Percentiles rank a stretch among this genome's conserved stretches.
Evolutionary conservation across 176 grass and related monocot species (phyloP).

Genomic region (Musa acuminata): DNA sequence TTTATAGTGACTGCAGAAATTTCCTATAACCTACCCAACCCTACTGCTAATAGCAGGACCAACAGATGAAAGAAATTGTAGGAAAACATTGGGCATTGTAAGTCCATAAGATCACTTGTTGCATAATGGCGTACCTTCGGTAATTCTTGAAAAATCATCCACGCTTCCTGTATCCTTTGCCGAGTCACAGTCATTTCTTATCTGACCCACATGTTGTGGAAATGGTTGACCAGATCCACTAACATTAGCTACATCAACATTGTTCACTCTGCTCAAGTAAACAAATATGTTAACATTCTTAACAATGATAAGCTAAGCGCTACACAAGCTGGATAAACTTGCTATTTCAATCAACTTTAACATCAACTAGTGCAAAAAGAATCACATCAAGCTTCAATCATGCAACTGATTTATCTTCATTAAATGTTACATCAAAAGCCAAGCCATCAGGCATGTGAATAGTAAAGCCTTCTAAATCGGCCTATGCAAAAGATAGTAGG

Average conservation of each 20-base stretch:
- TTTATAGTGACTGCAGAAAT: neutral
- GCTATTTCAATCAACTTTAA: neutral
- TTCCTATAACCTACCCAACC: neutral
- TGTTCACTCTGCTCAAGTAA: constrained; percentile 41
- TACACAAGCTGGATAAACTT: neutral
- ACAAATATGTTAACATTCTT: constrained; percentile 3
- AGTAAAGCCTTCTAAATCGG: too few species aligned
- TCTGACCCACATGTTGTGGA: constrained; percentile 31
- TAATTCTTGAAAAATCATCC: constrained; percentile 6
- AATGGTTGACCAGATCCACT: constrained; percentile 41
- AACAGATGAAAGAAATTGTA: neutral
- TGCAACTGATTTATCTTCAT: too few species aligned
- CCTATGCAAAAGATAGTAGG: too few species aligned
- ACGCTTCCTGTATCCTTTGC: constrained; percentile 31
- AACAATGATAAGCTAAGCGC: neutral
- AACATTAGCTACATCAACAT: constrained; percentile 42
- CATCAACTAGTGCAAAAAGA: too few species aligned
- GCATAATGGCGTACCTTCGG: constrained; percentile 10
- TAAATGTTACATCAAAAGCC: too few species aligned
- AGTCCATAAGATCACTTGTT: neutral
- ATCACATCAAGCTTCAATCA: too few species aligned
- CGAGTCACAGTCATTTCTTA: constrained; percentile 35
- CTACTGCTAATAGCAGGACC: neutral
- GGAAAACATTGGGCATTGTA: neutral
- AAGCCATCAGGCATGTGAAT: too few species aligned